phyloP scores from a whole-genome alignment of 805 yeast species.

The Candida awuae region DNA sequence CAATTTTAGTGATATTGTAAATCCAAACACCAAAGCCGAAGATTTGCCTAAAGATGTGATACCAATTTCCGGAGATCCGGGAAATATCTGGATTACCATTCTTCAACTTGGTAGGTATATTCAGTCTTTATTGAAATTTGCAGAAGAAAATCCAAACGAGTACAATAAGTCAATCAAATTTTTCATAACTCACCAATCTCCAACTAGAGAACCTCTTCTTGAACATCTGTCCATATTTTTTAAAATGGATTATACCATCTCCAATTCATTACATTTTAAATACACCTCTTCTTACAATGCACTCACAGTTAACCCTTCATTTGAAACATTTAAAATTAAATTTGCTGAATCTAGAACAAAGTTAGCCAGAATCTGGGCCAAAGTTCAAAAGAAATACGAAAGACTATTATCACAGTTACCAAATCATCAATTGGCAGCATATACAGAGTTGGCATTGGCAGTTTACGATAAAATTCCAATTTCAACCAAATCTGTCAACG shows the following conservation, averaged over 20 bases:
- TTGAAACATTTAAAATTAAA: conserved; percentile 56
- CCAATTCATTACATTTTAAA: conserved; percentile 66
- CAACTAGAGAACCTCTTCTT: conserved; percentile 59
- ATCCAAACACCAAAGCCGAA: conserved; percentile 12
- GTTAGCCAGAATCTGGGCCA: conserved; percentile 56
- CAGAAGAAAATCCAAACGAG: conserved; percentile 25
- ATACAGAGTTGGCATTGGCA: conserved; percentile 48
- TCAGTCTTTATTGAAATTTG: conserved; percentile 35
- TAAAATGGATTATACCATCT: conserved; percentile 63
- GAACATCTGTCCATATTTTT: conserved; percentile 60
- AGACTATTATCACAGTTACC: conserved; percentile 32
- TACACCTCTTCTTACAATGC: conserved; percentile 67
- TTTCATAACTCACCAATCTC: conserved; percentile 62
- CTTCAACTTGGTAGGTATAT: conserved; percentile 63
- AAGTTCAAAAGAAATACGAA: conserved; percentile 46
- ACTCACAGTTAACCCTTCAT: conserved; percentile 51
- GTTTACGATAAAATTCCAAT: conserved; percentile 58
- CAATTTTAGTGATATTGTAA: conserved; percentile 27
- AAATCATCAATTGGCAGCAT: conserved; percentile 36
- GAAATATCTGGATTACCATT: conserved; percentile 68
- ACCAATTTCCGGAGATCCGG: conserved; percentile 55
- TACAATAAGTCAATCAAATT: conserved; percentile 43
- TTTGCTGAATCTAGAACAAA: conserved; percentile 55
- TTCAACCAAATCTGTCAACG: conserved; percentile 24
- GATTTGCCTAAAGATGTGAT: conserved; percentile 18